Percentiles rank a stretch among this genome's conserved stretches.
These are phyloP conservation scores for Xylaria sp. DNA, from an alignment of 495 filamentous ascomycete species.

Conservation along the genomic window DNA sequence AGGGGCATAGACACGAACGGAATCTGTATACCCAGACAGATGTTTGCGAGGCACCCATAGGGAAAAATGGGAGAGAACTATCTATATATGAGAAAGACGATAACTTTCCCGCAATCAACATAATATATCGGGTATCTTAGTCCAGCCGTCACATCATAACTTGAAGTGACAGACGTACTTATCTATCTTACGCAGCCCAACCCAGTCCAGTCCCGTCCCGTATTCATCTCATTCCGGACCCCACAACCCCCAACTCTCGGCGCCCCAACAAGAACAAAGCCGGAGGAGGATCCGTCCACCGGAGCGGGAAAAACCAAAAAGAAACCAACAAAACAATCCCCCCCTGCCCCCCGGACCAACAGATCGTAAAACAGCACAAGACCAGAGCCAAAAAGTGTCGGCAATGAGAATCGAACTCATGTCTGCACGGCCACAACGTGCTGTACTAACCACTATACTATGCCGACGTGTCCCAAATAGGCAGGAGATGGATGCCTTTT, in stretches of 20 bases:
- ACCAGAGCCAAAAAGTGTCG: slow-evolving; percentile 1
- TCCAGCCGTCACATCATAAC: no score
- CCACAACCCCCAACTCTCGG: neutral
- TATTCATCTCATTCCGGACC: neutral
- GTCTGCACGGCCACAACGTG: slow-evolving; percentile 23
- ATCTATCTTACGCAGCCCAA: no score
- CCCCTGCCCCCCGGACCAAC: neutral
- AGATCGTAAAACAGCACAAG: neutral
- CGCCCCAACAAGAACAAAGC: no score
- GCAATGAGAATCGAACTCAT: slow-evolving; percentile 16
- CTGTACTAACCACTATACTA: slow-evolving; percentile 23
- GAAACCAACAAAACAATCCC: neutral
- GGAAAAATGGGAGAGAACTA: neutral
- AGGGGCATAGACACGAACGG: neutral
- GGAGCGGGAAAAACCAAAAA: neutral
- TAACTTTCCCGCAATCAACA: neutral
- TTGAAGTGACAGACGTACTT: no score
- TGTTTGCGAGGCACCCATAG: neutral
- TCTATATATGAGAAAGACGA: neutral
- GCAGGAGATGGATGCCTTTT: neutral
- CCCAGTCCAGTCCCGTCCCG: no score
- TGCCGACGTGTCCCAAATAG: neutral
- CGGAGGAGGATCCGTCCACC: no score
- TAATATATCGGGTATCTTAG: neutral
- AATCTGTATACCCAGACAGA: neutral